Percentiles rank a stretch among this genome's conserved stretches.
phyloP scores from a whole-genome alignment of 2,329 filamentous ascomycete genomes.

The Pseudogymnoascus sp. region DNA sequence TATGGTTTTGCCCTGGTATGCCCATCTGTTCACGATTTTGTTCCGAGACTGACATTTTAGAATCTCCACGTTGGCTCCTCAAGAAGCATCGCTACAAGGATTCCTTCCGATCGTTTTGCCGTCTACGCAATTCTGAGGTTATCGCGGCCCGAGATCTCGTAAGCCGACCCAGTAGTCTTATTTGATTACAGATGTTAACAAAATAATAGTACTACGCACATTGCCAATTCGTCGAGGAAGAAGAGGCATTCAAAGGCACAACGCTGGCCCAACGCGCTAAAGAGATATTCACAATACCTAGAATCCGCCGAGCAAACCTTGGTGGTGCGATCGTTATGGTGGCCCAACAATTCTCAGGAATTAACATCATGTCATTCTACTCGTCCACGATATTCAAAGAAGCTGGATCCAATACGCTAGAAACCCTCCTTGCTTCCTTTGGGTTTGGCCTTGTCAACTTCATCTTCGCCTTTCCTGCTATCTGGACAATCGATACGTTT shows the following conservation, averaged over 20 bases:
- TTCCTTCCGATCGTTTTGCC: conserved; percentile 16
- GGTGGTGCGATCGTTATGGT: conserved; percentile 74
- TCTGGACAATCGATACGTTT: conserved; percentile 60
- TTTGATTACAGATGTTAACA: not conserved
- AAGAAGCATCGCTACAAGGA: conserved; percentile 16
- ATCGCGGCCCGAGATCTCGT: conserved; percentile 17
- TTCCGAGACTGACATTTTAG: not conserved
- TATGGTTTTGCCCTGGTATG: conserved; percentile 54
- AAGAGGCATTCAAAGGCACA: conserved; percentile 44
- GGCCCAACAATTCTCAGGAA: conserved; percentile 18
- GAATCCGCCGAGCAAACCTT: conserved; percentile 63
- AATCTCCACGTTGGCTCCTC: conserved; percentile 15
- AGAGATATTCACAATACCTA: conserved; percentile 61
- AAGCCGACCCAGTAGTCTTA: not conserved
- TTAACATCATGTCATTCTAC: conserved; percentile 48
- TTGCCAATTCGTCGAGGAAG: conserved; percentile 36
- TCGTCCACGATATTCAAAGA: conserved; percentile 41
- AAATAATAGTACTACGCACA: conserved; percentile 4
- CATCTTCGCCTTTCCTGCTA: conserved; percentile 55
- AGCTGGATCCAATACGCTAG: conserved; percentile 36
- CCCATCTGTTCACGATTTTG: not conserved
- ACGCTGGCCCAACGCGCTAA: conserved; percentile 57
- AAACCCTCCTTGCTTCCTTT: conserved; percentile 52
- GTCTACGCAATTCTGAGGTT: conserved; percentile 15
- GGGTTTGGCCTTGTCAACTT: conserved; percentile 60